Conservation (phyloP, 306 rosid genomes). For the Vicia villosa region DNA sequence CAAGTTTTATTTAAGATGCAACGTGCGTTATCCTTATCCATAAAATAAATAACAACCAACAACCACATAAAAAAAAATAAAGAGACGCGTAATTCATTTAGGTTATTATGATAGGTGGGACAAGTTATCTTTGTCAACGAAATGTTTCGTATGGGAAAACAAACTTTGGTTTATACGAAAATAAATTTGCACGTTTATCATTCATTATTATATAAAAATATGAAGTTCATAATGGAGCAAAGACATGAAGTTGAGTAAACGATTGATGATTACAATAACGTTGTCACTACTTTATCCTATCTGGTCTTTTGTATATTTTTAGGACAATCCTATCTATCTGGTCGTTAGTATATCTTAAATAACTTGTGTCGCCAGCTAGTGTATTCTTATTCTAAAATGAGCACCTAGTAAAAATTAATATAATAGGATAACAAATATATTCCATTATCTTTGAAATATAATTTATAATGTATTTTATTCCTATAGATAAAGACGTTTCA, state of each 20-base stretch:
- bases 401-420: no score
- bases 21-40: conserved; percentile 1
- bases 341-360: no score
- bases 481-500: no score
- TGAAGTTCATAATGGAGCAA: not conserved
- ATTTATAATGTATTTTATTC: no score
- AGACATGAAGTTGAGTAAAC: no score
- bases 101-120: not conserved
- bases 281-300: no score
- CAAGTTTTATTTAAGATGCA: conserved; percentile 21
- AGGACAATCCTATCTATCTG: no score
- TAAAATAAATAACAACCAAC: not conserved
- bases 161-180: not conserved
- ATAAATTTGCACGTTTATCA: conserved; percentile 20
- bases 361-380: no score
- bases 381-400: no score
- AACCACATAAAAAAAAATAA: not conserved
- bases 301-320: no score
- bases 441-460: no score
- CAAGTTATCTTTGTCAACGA: conserved; percentile 12
- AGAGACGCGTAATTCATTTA: not conserved
- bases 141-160: conserved; percentile 22
- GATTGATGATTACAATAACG: not conserved
- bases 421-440: no score
- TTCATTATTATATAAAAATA: not conserved